Percentiles rank a stretch among this genome's conserved stretches.
phyloP scores from a whole-genome alignment of 2,329 filamentous ascomycete species.

The Aspergillus fischeri region DNA sequence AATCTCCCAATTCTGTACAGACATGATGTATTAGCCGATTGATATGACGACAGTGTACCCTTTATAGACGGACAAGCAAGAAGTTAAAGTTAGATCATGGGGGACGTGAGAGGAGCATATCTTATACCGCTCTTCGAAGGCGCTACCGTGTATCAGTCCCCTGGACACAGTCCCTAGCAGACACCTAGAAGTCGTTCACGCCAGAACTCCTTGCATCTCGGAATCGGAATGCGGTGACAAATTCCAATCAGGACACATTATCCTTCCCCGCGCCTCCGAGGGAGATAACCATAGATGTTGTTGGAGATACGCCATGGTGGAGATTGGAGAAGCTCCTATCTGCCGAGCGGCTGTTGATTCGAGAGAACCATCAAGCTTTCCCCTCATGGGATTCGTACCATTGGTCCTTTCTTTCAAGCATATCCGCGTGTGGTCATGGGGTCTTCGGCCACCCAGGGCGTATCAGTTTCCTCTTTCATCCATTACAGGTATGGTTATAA shows the following conservation, averaged over 20 bases:
- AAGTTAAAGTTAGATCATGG: not conserved
- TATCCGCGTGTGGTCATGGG: not conserved
- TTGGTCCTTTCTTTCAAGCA: not conserved
- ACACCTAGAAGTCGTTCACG: not conserved
- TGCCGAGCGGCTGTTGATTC: not conserved
- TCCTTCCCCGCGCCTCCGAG: not conserved
- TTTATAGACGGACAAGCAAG: not conserved
- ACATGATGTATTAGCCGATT: not conserved
- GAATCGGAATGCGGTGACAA: not conserved
- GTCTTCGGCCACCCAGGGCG: not conserved
- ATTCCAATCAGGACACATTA: not conserved
- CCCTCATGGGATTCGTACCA: not conserved
- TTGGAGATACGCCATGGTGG: not conserved
- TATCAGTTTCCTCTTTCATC: not conserved
- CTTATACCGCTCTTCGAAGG: not conserved
- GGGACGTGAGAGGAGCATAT: not conserved
- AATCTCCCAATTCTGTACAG: conserved; percentile 23
- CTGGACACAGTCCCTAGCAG: not conserved
- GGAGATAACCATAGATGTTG: not conserved
- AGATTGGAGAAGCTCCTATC: not conserved
- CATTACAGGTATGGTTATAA: not conserved
- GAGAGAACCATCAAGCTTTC: not conserved
- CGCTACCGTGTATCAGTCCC: not conserved
- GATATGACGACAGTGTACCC: not conserved
- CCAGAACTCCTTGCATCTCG: not conserved